Conservation (phyloP, 108 stramenopile genomes). For the Licmophora abbreviata region DNA sequence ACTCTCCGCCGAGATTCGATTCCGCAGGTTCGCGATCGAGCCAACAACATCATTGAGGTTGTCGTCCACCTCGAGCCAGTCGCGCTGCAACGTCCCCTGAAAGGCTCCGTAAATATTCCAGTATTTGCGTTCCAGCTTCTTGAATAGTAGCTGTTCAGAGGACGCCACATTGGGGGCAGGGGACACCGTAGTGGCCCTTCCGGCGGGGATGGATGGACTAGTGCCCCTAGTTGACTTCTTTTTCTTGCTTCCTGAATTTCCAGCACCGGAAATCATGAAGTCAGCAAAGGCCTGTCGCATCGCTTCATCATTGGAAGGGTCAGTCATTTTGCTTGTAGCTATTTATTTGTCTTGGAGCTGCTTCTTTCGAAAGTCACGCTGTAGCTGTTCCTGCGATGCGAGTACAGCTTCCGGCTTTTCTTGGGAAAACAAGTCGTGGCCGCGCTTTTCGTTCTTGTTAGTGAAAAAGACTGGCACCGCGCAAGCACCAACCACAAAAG, state of each 20-base stretch:
- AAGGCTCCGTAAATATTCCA: slow-evolving; percentile 43
- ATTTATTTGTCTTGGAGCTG: slow-evolving; percentile 3
- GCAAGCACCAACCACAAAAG: slow-evolving; percentile 40
- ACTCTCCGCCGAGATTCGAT: slow-evolving; percentile 39
- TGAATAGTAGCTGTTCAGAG: neutral
- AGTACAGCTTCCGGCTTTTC: slow-evolving; percentile 71
- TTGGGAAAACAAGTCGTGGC: slow-evolving; percentile 73
- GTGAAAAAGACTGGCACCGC: slow-evolving; percentile 62
- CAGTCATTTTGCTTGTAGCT: neutral
- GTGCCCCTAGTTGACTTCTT: slow-evolving; percentile 26
- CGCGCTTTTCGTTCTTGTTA: slow-evolving; percentile 50
- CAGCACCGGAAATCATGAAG: slow-evolving; percentile 32
- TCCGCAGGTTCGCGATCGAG: slow-evolving; percentile 55
- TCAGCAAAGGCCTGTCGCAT: slow-evolving; percentile 31
- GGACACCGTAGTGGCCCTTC: too few relatives aligned
- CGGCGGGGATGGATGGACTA: slow-evolving; percentile 1
- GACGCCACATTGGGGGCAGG: too few relatives aligned
- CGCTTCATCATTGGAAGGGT: slow-evolving; percentile 14
- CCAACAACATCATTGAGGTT: slow-evolving; percentile 36
- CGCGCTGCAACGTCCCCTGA: slow-evolving; percentile 35
- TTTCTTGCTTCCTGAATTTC: slow-evolving; percentile 12
- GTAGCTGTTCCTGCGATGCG: slow-evolving; percentile 36
- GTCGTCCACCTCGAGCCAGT: slow-evolving; percentile 55
- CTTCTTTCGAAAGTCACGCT: slow-evolving; percentile 20
- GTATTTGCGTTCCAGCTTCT: slow-evolving; percentile 20